Conservation (phyloP, 352 stramenopile genomes). For the Globisporangium megalacanthum region DNA sequence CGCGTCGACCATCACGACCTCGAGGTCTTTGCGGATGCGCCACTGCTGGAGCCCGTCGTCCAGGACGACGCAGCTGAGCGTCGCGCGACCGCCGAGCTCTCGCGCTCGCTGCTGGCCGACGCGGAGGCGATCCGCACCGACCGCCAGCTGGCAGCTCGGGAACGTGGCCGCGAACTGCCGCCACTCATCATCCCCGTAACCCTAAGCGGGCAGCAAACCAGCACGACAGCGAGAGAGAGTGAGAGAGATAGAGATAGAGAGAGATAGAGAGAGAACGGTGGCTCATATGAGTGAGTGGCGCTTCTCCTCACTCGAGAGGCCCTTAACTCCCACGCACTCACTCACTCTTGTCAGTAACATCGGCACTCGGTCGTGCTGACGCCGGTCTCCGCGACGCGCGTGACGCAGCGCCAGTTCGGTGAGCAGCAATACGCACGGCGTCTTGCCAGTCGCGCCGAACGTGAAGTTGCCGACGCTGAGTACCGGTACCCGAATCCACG, state of each 20-base stretch:
- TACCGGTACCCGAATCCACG: conserved; percentile 22
- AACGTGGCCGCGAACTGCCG: conserved; percentile 44
- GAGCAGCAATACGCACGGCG: conserved; percentile 49
- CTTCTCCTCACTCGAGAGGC: not conserved
- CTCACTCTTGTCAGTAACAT: conserved; percentile 46
- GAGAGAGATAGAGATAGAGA: not conserved
- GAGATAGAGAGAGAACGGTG: too few species aligned
- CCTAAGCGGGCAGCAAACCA: conserved; percentile 11
- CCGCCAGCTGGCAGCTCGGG: conserved; percentile 32
- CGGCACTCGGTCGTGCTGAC: conserved; percentile 11
- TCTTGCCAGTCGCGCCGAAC: conserved; percentile 73
- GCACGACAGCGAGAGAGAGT: too few species aligned
- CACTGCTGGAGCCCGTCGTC: conserved; percentile 75
- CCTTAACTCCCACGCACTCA: not conserved
- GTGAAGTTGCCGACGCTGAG: conserved; percentile 72
- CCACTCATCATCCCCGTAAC: conserved; percentile 70
- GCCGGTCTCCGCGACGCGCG: not conserved
- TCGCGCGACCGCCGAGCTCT: conserved; percentile 8
- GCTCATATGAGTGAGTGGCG: not conserved
- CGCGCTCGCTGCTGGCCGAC: conserved; percentile 8
- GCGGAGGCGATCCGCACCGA: conserved; percentile 31
- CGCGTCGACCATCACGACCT: conserved; percentile 70
- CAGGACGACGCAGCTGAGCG: conserved; percentile 40
- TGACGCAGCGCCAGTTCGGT: conserved; percentile 13
- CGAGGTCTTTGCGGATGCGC: conserved; percentile 47